Percentiles rank a stretch among this genome's conserved stretches.
These are phyloP conservation scores for Cercospora zeae-maydis DNA, from an alignment of 2,329 filamentous ascomycete species.

Conservation along the genomic window DNA sequence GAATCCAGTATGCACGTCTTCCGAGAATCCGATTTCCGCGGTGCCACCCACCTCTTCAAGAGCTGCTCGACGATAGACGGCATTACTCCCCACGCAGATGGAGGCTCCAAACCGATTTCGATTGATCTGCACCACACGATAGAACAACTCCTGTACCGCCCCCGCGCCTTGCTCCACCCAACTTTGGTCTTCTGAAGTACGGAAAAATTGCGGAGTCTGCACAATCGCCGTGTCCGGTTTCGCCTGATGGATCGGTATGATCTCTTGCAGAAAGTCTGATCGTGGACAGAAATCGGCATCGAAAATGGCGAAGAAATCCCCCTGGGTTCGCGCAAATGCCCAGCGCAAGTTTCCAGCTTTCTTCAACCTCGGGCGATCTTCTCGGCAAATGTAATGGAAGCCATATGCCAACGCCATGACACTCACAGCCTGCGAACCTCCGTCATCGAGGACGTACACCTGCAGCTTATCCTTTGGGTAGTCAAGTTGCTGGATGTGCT, in stretches of 20 bases:
- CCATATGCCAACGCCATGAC: slow-evolving; percentile 36
- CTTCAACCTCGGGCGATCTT: slow-evolving; percentile 42
- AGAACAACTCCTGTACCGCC: slow-evolving; percentile 44
- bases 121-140: slow-evolving; percentile 45
- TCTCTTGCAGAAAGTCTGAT: slow-evolving; percentile 41
- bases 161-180: slow-evolving; percentile 47
- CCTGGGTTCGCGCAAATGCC: slow-evolving; percentile 40
- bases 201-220: slow-evolving; percentile 45
- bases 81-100: slow-evolving; percentile 45
- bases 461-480: slow-evolving; percentile 40
- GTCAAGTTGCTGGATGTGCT: slow-evolving; percentile 37
- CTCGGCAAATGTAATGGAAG: slow-evolving; percentile 43
- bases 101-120: slow-evolving; percentile 43
- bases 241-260: slow-evolving; percentile 41
- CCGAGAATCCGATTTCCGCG: slow-evolving; percentile 44
- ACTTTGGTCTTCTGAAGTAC: slow-evolving; percentile 40
- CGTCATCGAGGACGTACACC: slow-evolving; percentile 44
- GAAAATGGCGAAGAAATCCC: slow-evolving; percentile 45
- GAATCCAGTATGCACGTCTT: slow-evolving; percentile 47
- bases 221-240: slow-evolving; percentile 42
- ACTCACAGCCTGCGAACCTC: slow-evolving; percentile 35
- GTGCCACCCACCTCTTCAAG: slow-evolving; percentile 44
- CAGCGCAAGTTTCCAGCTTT: slow-evolving; percentile 46
- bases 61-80: slow-evolving; percentile 41
- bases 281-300: slow-evolving; percentile 46